These are phyloP conservation scores for Rhododendron griersonianum DNA, from an alignment of 148 eudicot genomes.

Conservation along the genomic window DNA sequence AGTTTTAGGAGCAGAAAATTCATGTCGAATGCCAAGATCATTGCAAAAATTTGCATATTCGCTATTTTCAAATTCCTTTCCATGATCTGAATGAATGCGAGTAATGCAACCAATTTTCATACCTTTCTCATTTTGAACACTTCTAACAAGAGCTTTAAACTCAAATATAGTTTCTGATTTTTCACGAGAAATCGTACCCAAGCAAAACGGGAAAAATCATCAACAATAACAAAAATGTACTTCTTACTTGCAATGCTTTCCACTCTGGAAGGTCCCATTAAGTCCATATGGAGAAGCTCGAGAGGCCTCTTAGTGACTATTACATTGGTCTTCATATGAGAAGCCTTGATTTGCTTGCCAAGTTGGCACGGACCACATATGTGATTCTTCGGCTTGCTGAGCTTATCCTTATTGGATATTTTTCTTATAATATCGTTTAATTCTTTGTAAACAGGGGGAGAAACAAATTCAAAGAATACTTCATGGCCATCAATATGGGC, in stretches of 20 bases:
- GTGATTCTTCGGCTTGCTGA: too few relatives aligned
- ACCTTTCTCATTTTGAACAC: neutral
- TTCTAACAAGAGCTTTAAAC: too few relatives aligned
- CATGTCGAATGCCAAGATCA: neutral
- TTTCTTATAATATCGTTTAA: too few relatives aligned
- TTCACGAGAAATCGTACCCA: neutral
- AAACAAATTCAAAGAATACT: too few relatives aligned
- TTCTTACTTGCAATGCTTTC: neutral
- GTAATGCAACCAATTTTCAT: neutral
- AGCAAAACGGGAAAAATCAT: neutral
- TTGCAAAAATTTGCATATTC: neutral
- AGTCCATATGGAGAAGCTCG: too few relatives aligned
- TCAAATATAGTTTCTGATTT: neutral
- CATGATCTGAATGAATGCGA: neutral
- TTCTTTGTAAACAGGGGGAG: too few relatives aligned
- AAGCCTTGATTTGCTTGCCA: neutral
- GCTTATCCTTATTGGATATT: too few relatives aligned
- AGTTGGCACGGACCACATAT: neutral
- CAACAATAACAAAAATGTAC: neutral
- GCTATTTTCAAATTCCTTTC: neutral
- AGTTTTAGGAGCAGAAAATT: neutral
- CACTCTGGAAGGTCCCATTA: neutral
- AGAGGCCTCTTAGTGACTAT: neutral
- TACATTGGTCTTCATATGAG: too few relatives aligned
- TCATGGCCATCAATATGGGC: too few relatives aligned